phyloP scores from a whole-genome alignment of 148 eudicot species.

The Persicaria tinctoria region DNA sequence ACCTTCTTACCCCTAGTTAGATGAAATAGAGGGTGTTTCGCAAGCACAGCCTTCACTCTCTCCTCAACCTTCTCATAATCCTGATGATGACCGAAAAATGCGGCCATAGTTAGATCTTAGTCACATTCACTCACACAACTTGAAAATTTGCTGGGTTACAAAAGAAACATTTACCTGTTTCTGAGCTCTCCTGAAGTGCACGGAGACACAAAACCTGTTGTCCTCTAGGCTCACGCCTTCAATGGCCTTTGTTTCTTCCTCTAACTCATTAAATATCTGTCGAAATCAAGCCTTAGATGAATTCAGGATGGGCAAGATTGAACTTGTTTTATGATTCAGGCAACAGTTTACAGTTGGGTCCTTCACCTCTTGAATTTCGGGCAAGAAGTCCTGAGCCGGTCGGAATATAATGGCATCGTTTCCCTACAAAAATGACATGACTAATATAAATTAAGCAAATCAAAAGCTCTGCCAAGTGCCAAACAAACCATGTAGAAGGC shows the following conservation, averaged over 20 bases:
- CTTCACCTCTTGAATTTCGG: conserved; percentile 59
- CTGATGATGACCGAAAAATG: conserved; percentile 22
- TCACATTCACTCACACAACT: background rate
- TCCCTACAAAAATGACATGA: conserved; percentile 29
- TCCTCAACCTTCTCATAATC: conserved; percentile 42
- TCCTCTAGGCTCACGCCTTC: conserved; percentile 65
- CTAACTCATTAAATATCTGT: conserved; percentile 60
- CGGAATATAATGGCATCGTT: conserved; percentile 57
- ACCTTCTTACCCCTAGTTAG: conserved; percentile 56
- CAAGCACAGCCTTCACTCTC: conserved; percentile 37
- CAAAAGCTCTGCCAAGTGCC: background rate
- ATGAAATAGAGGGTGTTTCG: conserved; percentile 42
- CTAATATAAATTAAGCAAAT: too few relatives aligned
- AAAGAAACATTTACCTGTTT: conserved; percentile 33
- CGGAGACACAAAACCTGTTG: conserved; percentile 81
- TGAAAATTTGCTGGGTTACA: background rate
- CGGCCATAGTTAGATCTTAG: background rate
- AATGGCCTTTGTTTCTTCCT: conserved; percentile 33
- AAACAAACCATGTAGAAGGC: background rate
- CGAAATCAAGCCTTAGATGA: background rate
- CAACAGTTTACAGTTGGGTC: background rate
- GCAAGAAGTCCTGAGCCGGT: conserved; percentile 82
- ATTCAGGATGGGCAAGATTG: background rate
- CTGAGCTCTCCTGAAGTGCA: conserved; percentile 66
- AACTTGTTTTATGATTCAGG: background rate